A percentile compares a stretch with the other conserved stretches of the same genome.
phyloP scores from a whole-genome alignment of 441 rosid species.

The Flueggea neowawraea region DNA sequence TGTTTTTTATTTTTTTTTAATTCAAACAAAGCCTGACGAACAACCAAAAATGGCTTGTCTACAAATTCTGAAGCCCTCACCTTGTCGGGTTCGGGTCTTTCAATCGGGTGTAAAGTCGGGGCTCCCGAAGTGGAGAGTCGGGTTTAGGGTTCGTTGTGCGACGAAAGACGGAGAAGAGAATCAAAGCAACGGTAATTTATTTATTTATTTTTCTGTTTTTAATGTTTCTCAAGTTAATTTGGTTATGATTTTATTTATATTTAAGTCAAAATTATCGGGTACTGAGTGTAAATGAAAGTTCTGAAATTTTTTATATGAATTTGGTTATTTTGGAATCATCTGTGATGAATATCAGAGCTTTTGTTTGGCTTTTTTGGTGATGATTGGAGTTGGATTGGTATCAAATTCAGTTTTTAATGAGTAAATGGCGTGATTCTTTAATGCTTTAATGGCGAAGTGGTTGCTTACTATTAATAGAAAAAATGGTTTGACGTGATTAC shows the following conservation, averaged over 20 bases:
- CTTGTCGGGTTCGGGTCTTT: too few relatives aligned
- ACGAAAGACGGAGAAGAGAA: conserved; percentile 44
- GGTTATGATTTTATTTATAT: background rate
- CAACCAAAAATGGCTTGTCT: background rate
- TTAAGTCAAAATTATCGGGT: background rate
- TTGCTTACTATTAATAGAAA: too few relatives aligned
- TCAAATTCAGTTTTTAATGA: too few relatives aligned
- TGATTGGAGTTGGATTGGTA: too few relatives aligned
- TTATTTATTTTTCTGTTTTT: background rate
- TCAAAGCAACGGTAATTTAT: conserved; percentile 52
- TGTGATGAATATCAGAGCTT: background rate
- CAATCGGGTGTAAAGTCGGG: too few relatives aligned
- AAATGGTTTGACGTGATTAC: too few relatives aligned
- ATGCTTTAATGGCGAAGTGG: too few relatives aligned
- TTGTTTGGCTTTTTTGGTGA: too few relatives aligned
- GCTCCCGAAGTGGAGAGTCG: too few relatives aligned
- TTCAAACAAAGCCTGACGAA: background rate
- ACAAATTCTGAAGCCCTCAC: background rate
- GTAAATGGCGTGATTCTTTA: too few relatives aligned
- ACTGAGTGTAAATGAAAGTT: too few relatives aligned
- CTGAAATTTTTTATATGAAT: background rate
- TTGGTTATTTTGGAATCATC: background rate
- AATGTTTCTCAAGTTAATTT: background rate
- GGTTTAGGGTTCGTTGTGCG: conserved; percentile 41
- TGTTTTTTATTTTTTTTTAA: background rate